These are phyloP conservation scores for Phytopythium vexans DNA, from an alignment of 352 stramenopile species.

Conservation along the genomic window DNA sequence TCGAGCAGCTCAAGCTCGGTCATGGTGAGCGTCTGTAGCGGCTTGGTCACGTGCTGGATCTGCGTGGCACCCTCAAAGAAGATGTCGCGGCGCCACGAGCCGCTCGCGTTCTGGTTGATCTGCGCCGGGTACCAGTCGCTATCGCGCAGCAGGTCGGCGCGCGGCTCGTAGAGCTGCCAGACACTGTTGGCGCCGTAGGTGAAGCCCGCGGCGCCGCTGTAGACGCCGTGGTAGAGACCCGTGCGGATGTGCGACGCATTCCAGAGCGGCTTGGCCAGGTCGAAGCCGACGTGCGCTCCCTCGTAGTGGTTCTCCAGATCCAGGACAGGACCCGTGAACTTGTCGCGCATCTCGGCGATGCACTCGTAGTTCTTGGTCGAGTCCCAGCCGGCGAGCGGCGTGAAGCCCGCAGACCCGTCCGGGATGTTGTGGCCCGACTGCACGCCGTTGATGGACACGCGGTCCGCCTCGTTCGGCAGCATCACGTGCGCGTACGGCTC, in stretches of 20 bases:
- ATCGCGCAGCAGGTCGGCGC: constrained; percentile 1
- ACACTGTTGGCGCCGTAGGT: constrained; percentile 6
- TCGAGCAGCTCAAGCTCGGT: constrained; percentile 10
- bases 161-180: constrained; percentile 6
- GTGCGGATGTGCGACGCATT: constrained; percentile 5
- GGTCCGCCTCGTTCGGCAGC: constrained; percentile 12
- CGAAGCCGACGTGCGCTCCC: constrained; percentile 2
- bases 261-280: constrained; percentile 3
- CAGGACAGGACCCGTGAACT: constrained; percentile 1
- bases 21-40: constrained; percentile 10
- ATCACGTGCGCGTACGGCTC: constrained; percentile 12
- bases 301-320: constrained; percentile 8
- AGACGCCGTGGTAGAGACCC: constrained; percentile 5
- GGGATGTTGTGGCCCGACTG: constrained; percentile 11
- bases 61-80: constrained; percentile 9
- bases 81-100: constrained; percentile 4
- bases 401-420: constrained; percentile 6
- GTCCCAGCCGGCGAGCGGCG: neutral
- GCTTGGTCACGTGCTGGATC: constrained; percentile 17
- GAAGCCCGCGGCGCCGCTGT: constrained; percentile 2
- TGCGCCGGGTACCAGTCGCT: constrained; percentile 2
- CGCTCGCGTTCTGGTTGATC: constrained; percentile 5
- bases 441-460: constrained; percentile 8
- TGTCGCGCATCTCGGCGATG: constrained; percentile 5
- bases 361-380: constrained; percentile 8